phyloP scores from a whole-genome alignment of 306 rosid genomes.

The Sophora flavescens region DNA sequence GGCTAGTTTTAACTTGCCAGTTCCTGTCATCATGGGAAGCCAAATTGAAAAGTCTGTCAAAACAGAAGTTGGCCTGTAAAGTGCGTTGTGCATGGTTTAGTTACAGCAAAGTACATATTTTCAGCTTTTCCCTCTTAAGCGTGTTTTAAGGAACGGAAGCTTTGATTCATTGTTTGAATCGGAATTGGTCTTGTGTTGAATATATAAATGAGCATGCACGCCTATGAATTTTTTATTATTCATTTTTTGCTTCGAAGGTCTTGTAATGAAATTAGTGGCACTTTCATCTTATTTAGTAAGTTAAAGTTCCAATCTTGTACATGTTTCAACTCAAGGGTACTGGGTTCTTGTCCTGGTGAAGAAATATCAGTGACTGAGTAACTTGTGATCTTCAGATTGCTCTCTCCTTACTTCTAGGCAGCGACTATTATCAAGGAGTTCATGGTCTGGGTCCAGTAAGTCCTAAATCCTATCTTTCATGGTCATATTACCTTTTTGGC shows the following conservation, averaged over 20 bases:
- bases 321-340: slow-evolving; percentile 23
- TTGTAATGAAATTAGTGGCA: slow-evolving; percentile 24
- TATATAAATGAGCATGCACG: slow-evolving; percentile 22
- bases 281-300: slow-evolving; percentile 2
- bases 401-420: slow-evolving; percentile 80
- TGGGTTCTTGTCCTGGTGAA: slow-evolving; percentile 34
- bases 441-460: slow-evolving; percentile 81
- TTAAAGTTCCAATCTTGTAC: slow-evolving; percentile 13
- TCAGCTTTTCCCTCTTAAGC: background rate
- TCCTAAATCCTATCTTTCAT: slow-evolving; percentile 36
- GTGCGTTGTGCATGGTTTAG: background rate
- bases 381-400: slow-evolving; percentile 68
- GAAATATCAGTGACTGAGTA: slow-evolving; percentile 43
- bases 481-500: slow-evolving; percentile 16
- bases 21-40: slow-evolving; percentile 8
- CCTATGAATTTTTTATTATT: background rate
- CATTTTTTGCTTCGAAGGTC: background rate
- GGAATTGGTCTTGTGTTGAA: slow-evolving; percentile 31
- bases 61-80: background rate
- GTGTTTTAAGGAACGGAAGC: background rate
- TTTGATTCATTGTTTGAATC: slow-evolving; percentile 20
- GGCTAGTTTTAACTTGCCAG: slow-evolving; percentile 13
- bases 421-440: slow-evolving; percentile 82
- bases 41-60: slow-evolving; percentile 22
- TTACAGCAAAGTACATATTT: background rate